Evolutionary conservation across 768 basidiomycete genomes (phyloP), one percentile per base, ranked within the genome.

Genomic region (Tulasnella calospora): DNA sequence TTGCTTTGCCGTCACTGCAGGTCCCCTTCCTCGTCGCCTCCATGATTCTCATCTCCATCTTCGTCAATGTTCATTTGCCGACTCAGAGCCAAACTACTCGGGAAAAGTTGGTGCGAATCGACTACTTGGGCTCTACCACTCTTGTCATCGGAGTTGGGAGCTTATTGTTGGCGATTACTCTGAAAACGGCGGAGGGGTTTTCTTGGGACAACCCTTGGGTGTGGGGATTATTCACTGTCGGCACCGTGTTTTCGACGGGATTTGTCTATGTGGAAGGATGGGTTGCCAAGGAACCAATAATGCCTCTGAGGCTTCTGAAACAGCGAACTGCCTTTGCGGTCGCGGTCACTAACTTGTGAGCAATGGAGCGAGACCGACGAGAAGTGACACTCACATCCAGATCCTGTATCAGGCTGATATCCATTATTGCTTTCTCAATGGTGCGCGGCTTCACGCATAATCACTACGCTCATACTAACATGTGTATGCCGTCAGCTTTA

Each of bases 211-310:
- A 93, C 83, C 92, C 93, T 7, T 82, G 90, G 40, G 90, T 99
- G 76, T 89, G 86, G 82, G 90, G 89, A 19, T 86, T 95, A 67
- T 85, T 98, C 69, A 78, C 86, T 76, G 82, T 85, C 57, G 92
- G 94, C 81, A 84, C 84, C 71, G 79, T 92, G 30, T 91, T 87
- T 74, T 86, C 87, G 13, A 80, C 86, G 8, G 81, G 86, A 2
- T 99, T 99, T 83, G 83, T 96, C 40, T 83, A 89, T 70, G 93
- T 94, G 35, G 97, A 99, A 85, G 90, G 90, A 78, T 87, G 88
- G 80, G 90, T 89, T 86, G 90, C 94, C 3, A 87, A 89, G 4
- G 93, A 92, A 83, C 98, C 98, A 21, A 92, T 98, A 74, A 92
- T 99, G 91, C 97, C 97, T 71, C 85, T 98, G 80, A 89, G 89